phyloP scores from a whole-genome alignment of 208 protist genomes.

The Naegleria lovaniensis region DNA sequence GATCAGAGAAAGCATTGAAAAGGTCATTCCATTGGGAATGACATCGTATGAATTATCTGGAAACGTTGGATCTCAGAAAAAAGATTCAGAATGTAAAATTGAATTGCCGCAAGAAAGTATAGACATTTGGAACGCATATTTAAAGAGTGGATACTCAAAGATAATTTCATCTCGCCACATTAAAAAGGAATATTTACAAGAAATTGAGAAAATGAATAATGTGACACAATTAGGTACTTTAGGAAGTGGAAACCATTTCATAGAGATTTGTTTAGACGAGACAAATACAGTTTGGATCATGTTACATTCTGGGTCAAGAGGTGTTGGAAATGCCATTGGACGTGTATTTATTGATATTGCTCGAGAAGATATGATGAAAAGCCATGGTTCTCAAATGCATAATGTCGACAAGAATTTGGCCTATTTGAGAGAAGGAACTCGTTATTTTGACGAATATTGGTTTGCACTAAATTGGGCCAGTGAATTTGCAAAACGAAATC shows the following conservation, averaged over 20 bases:
- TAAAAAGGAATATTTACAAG: slow-evolving; percentile 35
- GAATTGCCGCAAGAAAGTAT: slow-evolving; percentile 49
- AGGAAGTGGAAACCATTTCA: slow-evolving; percentile 76
- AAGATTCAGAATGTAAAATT: too few species aligned
- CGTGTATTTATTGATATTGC: slow-evolving; percentile 66
- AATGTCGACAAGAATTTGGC: slow-evolving; percentile 63
- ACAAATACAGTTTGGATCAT: slow-evolving; percentile 67
- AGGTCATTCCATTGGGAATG: slow-evolving; percentile 28
- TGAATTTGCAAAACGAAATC: slow-evolving; percentile 62
- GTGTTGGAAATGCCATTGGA: slow-evolving; percentile 76
- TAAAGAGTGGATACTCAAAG: slow-evolving; percentile 56
- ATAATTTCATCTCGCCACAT: not conserved
- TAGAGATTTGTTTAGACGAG: slow-evolving; percentile 63
- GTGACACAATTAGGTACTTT: slow-evolving; percentile 73
- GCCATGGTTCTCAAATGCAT: not conserved
- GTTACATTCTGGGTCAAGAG: slow-evolving; percentile 73
- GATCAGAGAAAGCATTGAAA: slow-evolving; percentile 10
- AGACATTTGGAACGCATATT: slow-evolving; percentile 53
- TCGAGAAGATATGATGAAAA: slow-evolving; percentile 64
- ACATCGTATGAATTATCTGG: not conserved
- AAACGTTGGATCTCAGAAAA: too few species aligned
- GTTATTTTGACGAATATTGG: slow-evolving; percentile 70
- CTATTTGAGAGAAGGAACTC: slow-evolving; percentile 65
- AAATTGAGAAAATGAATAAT: slow-evolving; percentile 60
- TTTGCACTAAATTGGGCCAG: slow-evolving; percentile 71